Conservation (phyloP, 169 alveolate species). For the Eimeria sp. region DNA sequence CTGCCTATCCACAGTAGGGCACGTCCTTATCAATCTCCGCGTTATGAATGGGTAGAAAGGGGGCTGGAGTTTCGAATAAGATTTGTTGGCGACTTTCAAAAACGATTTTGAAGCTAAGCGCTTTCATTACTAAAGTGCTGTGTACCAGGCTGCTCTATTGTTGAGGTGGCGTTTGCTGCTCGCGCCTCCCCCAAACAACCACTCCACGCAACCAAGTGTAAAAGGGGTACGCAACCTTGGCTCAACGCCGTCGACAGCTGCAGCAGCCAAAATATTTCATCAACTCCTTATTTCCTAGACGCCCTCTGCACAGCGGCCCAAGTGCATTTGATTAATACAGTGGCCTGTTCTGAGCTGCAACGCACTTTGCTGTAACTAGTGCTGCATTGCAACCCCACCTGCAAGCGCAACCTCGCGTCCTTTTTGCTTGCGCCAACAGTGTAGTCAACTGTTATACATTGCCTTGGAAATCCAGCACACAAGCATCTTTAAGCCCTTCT, state of each 20-base stretch:
- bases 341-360: neutral
- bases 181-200: neutral
- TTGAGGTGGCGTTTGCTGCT: neutral
- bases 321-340: neutral
- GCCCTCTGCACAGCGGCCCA: neutral
- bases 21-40: neutral
- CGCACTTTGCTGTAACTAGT: neutral
- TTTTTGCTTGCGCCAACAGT: neutral
- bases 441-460: neutral
- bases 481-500: no score
- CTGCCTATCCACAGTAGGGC: neutral
- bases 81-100: no score
- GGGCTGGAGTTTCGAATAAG: neutral
- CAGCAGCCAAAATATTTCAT: no score
- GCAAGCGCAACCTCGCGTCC: neutral
- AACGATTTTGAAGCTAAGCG: no score
- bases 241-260: neutral
- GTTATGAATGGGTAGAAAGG: neutral
- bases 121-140: neutral
- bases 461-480: neutral
- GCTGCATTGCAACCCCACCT: neutral
- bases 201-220: neutral
- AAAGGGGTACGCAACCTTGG: neutral
- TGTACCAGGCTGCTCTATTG: neutral
- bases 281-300: neutral